Conservation (phyloP, 164 flowering plant species). For the Akebia trifoliata region DNA sequence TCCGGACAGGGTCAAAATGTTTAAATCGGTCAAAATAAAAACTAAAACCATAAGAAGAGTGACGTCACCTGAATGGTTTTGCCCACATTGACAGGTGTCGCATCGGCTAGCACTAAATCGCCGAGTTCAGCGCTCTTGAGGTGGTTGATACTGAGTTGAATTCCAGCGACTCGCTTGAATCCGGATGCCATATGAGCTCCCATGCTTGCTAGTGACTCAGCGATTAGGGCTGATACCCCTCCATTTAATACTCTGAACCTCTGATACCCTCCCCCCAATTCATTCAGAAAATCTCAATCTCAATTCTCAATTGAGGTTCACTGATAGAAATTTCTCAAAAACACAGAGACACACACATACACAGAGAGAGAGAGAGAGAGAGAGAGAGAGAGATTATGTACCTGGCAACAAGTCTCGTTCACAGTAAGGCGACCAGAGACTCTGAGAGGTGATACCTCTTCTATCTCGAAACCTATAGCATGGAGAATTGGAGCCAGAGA, state of each 20-base stretch:
- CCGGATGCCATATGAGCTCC: conserved; percentile 76
- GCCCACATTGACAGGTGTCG: conserved; percentile 50
- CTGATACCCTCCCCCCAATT: no score
- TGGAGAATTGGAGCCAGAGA: conserved; percentile 38
- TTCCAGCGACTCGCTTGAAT: conserved; percentile 56
- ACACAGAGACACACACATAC: no score
- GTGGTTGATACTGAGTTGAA: conserved; percentile 70
- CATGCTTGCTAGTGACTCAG: conserved; percentile 64
- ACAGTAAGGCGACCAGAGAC: conserved; percentile 48
- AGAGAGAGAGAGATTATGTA: no score
- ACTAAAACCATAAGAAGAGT: no score
- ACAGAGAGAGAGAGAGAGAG: no score
- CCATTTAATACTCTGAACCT: conserved; percentile 70
- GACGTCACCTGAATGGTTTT: conserved; percentile 73
- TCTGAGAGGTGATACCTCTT: conserved; percentile 32
- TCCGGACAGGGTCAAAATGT: no score
- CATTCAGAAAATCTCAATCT: no score
- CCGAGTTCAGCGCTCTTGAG: conserved; percentile 50
- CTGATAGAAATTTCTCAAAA: no score
- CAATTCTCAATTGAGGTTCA: no score
- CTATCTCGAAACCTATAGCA: conserved; percentile 43
- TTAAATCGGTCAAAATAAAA: no score
- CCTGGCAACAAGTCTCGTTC: conserved; percentile 39
- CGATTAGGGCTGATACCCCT: conserved; percentile 67
- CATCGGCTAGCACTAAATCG: conserved; percentile 50